Percentiles rank a stretch among this genome's conserved stretches.
phyloP scores from a whole-genome alignment of 257 asterid genomes.

The Jaltomata sinuosa region DNA sequence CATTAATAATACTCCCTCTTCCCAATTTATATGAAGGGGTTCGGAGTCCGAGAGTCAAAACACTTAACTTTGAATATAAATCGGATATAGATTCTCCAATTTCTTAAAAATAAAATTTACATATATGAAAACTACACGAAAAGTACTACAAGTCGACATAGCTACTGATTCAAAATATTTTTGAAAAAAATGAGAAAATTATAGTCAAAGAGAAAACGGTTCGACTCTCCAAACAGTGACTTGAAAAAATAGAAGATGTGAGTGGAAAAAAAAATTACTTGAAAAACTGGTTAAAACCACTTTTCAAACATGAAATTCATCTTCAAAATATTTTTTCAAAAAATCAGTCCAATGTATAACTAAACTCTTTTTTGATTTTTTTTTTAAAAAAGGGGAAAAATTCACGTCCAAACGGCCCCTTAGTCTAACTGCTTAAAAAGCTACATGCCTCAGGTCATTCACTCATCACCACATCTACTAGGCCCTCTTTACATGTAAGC shows the following conservation, averaged over 20 bases:
- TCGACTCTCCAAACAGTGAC: neutral
- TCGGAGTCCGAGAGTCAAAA: neutral
- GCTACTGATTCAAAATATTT: neutral
- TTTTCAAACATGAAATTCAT: no score
- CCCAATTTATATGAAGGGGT: neutral
- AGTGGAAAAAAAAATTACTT: neutral
- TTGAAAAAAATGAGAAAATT: neutral
- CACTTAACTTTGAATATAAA: neutral
- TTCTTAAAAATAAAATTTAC: neutral
- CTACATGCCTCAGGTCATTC: neutral
- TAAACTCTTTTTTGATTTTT: neutral
- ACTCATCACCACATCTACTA: neutral
- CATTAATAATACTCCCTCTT: neutral
- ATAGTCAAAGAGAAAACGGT: neutral
- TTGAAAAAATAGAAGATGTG: neutral
- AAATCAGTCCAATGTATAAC: neutral
- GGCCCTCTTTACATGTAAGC: neutral
- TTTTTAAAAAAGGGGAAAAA: no score
- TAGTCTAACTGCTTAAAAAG: neutral
- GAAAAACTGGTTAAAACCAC: neutral
- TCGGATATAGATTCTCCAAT: neutral
- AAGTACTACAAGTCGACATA: neutral
- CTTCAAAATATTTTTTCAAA: neutral
- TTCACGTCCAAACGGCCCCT: neutral
- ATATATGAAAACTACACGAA: neutral